phyloP scores from a whole-genome alignment of 768 basidiomycete species.

The Daedaleopsis sinensis region DNA sequence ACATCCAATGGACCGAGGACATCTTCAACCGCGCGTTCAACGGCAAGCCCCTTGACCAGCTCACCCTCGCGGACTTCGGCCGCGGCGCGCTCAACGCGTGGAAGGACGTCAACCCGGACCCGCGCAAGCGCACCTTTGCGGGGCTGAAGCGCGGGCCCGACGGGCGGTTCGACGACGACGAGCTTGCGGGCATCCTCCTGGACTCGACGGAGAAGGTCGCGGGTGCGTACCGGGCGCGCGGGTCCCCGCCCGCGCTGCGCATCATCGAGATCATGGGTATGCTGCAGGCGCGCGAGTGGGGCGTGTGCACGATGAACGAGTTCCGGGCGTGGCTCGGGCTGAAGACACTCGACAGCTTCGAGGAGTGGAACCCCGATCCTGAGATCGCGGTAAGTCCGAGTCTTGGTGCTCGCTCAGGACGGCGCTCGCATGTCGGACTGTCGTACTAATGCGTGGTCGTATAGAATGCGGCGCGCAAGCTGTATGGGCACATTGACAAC shows the following conservation, averaged over 20 bases:
- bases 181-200: conserved; percentile 45
- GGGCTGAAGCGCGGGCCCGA: conserved; percentile 38
- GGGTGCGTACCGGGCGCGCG: conserved; percentile 50
- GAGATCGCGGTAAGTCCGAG: conserved; percentile 52
- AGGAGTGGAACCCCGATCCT: conserved; percentile 72
- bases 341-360: conserved; percentile 63
- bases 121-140: conserved; percentile 33
- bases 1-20: conserved; percentile 37
- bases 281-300: conserved; percentile 56
- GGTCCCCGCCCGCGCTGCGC: conserved; percentile 48
- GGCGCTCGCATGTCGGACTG: not conserved
- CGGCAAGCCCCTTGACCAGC: conserved; percentile 27
- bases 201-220: conserved; percentile 49
- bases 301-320: conserved; percentile 57
- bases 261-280: conserved; percentile 62
- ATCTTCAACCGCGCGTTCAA: conserved; percentile 32
- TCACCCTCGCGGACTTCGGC: conserved; percentile 26
- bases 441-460: not conserved
- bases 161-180: conserved; percentile 56
- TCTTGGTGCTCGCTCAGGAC: not conserved
- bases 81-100: conserved; percentile 19
- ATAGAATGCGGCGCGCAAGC: conserved; percentile 61
- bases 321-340: conserved; percentile 74
- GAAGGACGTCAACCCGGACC: conserved; percentile 23
- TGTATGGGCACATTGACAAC: conserved; percentile 76